Percentiles rank a stretch among this genome's conserved stretches.
Evolutionary conservation across 2,329 filamentous ascomycete genomes (phyloP).

Genomic region (Penicillium hordei): DNA sequence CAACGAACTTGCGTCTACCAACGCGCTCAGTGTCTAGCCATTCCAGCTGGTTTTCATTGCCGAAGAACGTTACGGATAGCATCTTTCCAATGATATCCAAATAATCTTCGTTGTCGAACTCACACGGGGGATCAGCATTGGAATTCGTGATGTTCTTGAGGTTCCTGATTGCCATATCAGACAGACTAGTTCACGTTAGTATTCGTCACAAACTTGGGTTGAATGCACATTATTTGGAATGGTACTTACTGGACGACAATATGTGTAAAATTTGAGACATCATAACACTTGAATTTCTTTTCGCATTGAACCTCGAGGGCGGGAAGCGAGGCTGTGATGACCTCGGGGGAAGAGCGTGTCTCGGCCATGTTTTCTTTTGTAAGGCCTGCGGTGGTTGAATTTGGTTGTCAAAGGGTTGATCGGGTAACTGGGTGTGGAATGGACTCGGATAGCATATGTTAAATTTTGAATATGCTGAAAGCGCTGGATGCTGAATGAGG

Average conservation of each 20-base stretch:
- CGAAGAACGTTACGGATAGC: not conserved
- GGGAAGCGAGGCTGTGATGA: not conserved
- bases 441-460: not conserved
- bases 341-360: not conserved
- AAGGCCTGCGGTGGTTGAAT: not conserved
- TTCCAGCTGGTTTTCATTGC: not conserved
- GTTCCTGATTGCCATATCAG: too few relatives aligned
- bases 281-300: not conserved
- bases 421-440: not conserved
- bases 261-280: not conserved
- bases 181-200: not conserved
- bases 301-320: not conserved
- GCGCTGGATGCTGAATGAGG: not conserved
- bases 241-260: not conserved
- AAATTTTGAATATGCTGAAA: not conserved
- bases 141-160: not conserved
- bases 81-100: not conserved
- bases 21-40: not conserved
- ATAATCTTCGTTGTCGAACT: not conserved
- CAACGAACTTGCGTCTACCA: not conserved
- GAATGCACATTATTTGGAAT: not conserved
- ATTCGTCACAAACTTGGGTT: not conserved
- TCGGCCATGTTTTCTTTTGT: not conserved
- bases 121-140: not conserved
- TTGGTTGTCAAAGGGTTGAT: not conserved